phyloP scores from a whole-genome alignment of 2,329 filamentous ascomycete species.

The Aspergillus tubingensis region DNA sequence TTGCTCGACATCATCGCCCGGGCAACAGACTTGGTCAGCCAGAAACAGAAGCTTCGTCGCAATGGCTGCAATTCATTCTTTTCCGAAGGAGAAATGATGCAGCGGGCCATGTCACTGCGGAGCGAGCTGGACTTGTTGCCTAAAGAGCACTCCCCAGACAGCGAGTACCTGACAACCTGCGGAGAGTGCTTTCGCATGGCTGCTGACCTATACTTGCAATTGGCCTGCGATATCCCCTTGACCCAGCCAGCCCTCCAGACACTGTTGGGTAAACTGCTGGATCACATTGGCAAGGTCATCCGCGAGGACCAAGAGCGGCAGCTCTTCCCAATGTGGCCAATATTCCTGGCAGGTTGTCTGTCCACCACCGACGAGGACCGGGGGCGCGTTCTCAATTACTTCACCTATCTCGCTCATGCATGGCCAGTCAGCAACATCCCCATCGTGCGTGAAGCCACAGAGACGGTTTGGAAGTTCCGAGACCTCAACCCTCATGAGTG shows the following conservation, averaged over 20 bases:
- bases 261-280: background rate
- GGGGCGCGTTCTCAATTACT: constrained; percentile 1
- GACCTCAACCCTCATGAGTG: background rate
- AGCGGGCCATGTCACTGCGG: background rate
- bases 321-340: constrained; percentile 5
- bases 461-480: constrained; percentile 4
- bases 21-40: background rate
- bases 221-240: constrained; percentile 1
- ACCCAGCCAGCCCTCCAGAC: background rate
- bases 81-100: constrained; percentile 3
- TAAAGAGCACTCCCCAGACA: background rate
- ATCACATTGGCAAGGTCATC: constrained; percentile 1
- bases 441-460: background rate
- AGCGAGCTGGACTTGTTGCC: background rate
- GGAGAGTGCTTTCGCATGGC: constrained; percentile 1
- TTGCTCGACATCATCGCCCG: constrained; percentile 3
- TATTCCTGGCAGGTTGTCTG: background rate
- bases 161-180: constrained; percentile 1
- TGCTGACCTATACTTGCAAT: background rate
- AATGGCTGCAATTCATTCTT: background rate
- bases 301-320: constrained; percentile 5
- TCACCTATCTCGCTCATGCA: constrained; percentile 1
- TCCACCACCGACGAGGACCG: background rate
- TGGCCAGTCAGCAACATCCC: constrained; percentile 3
- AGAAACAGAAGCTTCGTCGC: constrained; percentile 1